Evolutionary conservation across 1,284 basidiomycete species (phyloP), one percentile per base, ranked within the genome.

Genomic region (Sporisorium sorghi): DNA sequence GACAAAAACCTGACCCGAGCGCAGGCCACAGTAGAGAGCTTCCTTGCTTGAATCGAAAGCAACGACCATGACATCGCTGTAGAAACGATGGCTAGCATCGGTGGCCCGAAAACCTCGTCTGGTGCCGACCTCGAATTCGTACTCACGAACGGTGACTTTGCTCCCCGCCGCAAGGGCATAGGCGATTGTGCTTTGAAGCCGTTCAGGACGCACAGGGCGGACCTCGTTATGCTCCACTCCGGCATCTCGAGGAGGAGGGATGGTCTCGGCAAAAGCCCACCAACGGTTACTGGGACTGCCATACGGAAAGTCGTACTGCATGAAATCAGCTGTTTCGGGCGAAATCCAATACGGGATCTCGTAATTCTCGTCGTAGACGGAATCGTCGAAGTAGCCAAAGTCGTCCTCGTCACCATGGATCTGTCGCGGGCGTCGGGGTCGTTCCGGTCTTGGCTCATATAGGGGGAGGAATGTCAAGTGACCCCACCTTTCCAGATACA

Each of bases 61-160:
- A 4, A 57, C 21, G 2, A 61, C 49, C 67, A 57, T 70, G 28
- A 58, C 49, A 21, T 70, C 57, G 57, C 67, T 70, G 1, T 35
- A 40, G 10, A 37, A 30, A 19, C 9, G n/a, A 40, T 17, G 9
- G n/a, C 19, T 15, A 12, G 33, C 33, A 12, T 12, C 3, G 14
- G 5, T 33, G 33, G 33, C 33, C 33, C 7, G 7, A 14, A 8
- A 33, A 12, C 33, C 33, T 33, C 33, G 33, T 33, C 10, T 12
- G 33, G 14, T 12, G 33, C 33, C 33, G 8, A 12, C 14, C 14
- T 33, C 33, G 14, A 33, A 33, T 12, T 58, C 19, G n/a, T 37
- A 30, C 1, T 15, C 11, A 30, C 48, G 50, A 12, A 54, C 24
- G 3, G 19, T 23, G 5, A 60, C 33, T 11, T 15, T 43, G 5